Evolutionary conservation across 2,329 filamentous ascomycete genomes (phyloP), one percentile per base, ranked within the genome.

Genomic region (Ophiostoma sp.): DNA sequence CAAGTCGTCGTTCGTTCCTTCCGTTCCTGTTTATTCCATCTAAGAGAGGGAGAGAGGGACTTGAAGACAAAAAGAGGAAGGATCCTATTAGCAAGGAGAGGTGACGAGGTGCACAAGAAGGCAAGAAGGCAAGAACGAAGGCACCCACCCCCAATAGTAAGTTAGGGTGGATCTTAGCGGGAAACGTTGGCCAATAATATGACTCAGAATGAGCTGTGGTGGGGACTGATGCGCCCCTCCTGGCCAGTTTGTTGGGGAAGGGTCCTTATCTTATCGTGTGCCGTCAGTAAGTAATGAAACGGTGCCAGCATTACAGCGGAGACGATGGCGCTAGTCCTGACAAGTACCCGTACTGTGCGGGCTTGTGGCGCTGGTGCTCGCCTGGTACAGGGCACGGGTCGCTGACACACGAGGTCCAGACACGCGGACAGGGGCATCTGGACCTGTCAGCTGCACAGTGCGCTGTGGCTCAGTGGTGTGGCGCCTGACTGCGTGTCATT

Each of bases 231-330:
- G 42, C 27, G 52, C 44, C 38, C 27, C 64, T 36, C 45, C 16
- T n/a, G 36, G 36, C 16, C 27, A 47, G 65, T 66, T 67, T 71
- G 69, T 67, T 66, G 70, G 68, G 66, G 62, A 70, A 70, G 69
- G 62, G 62, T 44, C 12, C 8, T 49, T 65, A 69, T 69, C 65
- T 67, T 69, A 69, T 69, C 67, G 58, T n/a, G 2, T 42, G 44
- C 45, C 3, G 27, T 9, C 7, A 60, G 27, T 7, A 44, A 12
- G 7, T 44, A 44, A 40, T 12, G 12, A 40, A 40, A 49, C n/a
- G 14, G 55, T 36, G 55, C 27, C 55, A 60, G 55, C 55, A 27
- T 40, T 60, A 60, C 55, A 60, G 55, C 38, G 55, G 27, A 16
- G 55, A 7, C 27, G 6, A 12, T 4, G 12, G 55, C 55, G 11